A percentile compares a stretch with the other conserved stretches of the same genome.
Conservation (phyloP, 495 filamentous ascomycete genomes). For the Penicillium pulvis region DNA sequence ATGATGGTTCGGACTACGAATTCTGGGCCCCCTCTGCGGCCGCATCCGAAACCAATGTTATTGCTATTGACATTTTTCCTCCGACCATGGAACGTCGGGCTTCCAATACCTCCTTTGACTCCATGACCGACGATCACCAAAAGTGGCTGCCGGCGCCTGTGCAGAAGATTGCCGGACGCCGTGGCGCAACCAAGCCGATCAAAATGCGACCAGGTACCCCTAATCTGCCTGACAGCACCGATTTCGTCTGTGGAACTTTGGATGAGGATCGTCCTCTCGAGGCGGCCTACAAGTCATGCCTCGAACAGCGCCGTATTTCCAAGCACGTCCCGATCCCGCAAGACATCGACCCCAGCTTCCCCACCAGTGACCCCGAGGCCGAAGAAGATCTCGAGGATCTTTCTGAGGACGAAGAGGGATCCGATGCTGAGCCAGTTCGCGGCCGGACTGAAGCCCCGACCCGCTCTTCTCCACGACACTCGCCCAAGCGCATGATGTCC, state of each 20-base stretch:
- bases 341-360: slow-evolving; percentile 97
- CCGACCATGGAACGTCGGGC: slow-evolving; percentile 47
- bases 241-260: slow-evolving; percentile 96
- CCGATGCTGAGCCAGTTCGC: slow-evolving; percentile 35
- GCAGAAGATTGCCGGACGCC: slow-evolving; percentile 29
- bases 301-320: slow-evolving; percentile 76
- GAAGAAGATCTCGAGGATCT: slow-evolving; percentile 71
- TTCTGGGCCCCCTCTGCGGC: slow-evolving; percentile 74
- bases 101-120: slow-evolving; percentile 68
- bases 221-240: slow-evolving; percentile 91
- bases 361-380: slow-evolving; percentile 87
- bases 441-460: slow-evolving; percentile 33
- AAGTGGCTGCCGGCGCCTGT: slow-evolving; percentile 38
- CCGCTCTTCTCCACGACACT: slow-evolving; percentile 35
- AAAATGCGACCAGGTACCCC: slow-evolving; percentile 72
- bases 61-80: slow-evolving; percentile 49
- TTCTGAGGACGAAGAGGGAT: slow-evolving; percentile 48
- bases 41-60: slow-evolving; percentile 58
- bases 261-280: slow-evolving; percentile 96
- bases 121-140: slow-evolving; percentile 49
- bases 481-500: slow-evolving; percentile 52
- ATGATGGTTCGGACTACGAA: slow-evolving; percentile 69
- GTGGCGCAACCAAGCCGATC: slow-evolving; percentile 36
- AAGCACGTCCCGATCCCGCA: slow-evolving; percentile 82
- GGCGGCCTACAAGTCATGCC: slow-evolving; percentile 82